Percentiles rank a stretch among this genome's conserved stretches.
Evolutionary conservation across 2,329 filamentous ascomycete genomes (phyloP).

Genomic region (Neonectria coccinea): DNA sequence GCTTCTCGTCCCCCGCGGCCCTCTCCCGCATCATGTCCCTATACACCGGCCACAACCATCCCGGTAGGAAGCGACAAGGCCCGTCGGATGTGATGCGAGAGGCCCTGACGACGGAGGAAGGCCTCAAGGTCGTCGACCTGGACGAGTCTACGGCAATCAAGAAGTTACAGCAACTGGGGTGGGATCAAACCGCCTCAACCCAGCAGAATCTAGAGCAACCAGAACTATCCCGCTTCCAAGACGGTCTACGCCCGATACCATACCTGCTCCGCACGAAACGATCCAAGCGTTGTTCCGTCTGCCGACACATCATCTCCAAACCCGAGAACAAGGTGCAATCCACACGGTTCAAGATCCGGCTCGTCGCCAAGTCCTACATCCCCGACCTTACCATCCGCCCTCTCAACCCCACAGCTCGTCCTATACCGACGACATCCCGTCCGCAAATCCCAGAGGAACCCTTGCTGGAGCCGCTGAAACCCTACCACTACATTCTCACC

Average conservation of each 20-base stretch:
- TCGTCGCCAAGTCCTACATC: conserved; percentile 89
- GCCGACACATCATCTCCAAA: conserved; percentile 94
- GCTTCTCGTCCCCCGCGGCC: conserved; percentile 81
- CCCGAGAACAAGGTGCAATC: conserved; percentile 91
- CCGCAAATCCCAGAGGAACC: conserved; percentile 48
- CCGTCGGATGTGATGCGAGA: conserved; percentile 84
- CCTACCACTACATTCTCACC: conserved; percentile 85
- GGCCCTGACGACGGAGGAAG: conserved; percentile 76
- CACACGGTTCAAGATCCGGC: conserved; percentile 90
- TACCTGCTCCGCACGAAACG: conserved; percentile 90
- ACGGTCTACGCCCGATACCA: conserved; percentile 83
- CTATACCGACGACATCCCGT: conserved; percentile 51
- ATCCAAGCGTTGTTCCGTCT: conserved; percentile 91
- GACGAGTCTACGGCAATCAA: conserved; percentile 73
- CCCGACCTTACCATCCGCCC: conserved; percentile 82
- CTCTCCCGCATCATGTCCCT: conserved; percentile 91
- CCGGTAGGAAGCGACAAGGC: conserved; percentile 73
- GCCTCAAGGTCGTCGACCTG: conserved; percentile 71
- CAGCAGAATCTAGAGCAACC: conserved; percentile 63
- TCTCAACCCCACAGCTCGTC: conserved; percentile 57
- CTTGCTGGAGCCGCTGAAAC: conserved; percentile 67
- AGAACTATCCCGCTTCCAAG: conserved; percentile 71
- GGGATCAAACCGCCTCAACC: conserved; percentile 69
- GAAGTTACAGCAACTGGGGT: conserved; percentile 69
- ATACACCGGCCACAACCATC: conserved; percentile 76